phyloP scores from a whole-genome alignment of 306 rosid species.

The Corylus avellana region DNA sequence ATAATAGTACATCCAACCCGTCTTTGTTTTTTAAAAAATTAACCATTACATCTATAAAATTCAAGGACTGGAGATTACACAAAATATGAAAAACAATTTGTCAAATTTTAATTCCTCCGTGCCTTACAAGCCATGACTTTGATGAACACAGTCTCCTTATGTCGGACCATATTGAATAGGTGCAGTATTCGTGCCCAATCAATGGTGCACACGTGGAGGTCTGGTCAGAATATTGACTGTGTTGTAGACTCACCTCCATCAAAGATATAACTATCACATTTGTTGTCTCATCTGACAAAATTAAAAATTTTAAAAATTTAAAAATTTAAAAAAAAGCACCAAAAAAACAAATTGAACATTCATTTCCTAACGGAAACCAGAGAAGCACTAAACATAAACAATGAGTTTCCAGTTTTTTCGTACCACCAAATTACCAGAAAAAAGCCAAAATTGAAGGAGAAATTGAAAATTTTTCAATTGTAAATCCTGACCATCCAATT shows the following conservation, averaged over 20 bases:
- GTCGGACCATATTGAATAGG: neutral
- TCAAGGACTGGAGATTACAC: no score
- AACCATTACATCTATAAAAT: no score
- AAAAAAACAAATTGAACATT: neutral
- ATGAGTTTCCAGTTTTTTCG: neutral
- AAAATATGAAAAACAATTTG: no score
- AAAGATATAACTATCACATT: neutral
- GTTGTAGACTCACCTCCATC: neutral
- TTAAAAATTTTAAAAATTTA: no score
- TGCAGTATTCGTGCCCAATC: neutral
- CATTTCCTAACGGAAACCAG: neutral
- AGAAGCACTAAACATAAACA: neutral
- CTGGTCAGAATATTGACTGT: neutral
- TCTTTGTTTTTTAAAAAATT: no score
- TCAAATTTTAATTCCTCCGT: no score
- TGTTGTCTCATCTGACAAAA: neutral
- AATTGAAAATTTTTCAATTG: no score
- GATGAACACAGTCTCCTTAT: neutral
- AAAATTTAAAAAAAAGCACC: no score
- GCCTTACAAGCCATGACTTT: no score
- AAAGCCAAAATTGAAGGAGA: neutral
- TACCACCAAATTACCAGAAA: conserved; percentile 26
- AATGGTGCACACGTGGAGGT: neutral
- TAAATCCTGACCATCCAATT: no score
- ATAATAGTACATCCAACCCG: no score